Conservation (phyloP, 1,284 basidiomycete species). For the Agroathelia rolfsii region DNA sequence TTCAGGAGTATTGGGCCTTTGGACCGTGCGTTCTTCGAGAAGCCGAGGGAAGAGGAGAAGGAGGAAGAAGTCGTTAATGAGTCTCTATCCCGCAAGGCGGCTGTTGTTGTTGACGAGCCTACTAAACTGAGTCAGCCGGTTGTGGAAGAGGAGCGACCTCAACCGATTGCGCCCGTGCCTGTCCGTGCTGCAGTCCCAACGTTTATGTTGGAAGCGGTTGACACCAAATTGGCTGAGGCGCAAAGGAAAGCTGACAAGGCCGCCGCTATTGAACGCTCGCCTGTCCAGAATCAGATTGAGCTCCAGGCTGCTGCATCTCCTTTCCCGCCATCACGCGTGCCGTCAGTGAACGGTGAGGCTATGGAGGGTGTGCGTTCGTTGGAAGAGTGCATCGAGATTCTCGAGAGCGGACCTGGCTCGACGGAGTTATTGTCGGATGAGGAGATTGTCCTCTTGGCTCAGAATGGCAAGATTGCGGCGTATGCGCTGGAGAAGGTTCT, state of each 20-base stretch:
- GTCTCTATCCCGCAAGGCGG: too few species aligned
- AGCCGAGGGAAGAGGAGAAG: constrained; percentile 16
- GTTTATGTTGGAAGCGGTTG: constrained; percentile 39
- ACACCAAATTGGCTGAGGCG: constrained; percentile 34
- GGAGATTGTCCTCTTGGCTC: constrained; percentile 82
- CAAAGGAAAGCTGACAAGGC: too few species aligned
- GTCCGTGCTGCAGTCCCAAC: constrained; percentile 21
- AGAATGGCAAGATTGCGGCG: constrained; percentile 88
- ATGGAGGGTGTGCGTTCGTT: constrained; percentile 38
- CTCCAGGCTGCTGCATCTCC: constrained; percentile 18
- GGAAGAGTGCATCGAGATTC: constrained; percentile 81
- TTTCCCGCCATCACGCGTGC: too few species aligned
- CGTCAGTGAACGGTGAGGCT: constrained; percentile 12
- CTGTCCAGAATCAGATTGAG: too few species aligned
- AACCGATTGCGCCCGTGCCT: constrained; percentile 6
- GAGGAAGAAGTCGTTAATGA: constrained; percentile 19
- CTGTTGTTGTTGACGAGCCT: too few species aligned
- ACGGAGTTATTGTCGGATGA: constrained; percentile 74
- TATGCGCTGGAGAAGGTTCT: constrained; percentile 94
- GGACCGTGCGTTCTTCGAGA: too few species aligned
- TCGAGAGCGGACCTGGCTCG: constrained; percentile 67
- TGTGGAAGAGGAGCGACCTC: constrained; percentile 7
- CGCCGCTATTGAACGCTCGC: too few species aligned
- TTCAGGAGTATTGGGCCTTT: constrained; percentile 35
- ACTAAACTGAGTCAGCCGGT: constrained; percentile 11